phyloP scores from a whole-genome alignment of 225 moss, liverwort and hornwort species.

The Asterella californica region DNA sequence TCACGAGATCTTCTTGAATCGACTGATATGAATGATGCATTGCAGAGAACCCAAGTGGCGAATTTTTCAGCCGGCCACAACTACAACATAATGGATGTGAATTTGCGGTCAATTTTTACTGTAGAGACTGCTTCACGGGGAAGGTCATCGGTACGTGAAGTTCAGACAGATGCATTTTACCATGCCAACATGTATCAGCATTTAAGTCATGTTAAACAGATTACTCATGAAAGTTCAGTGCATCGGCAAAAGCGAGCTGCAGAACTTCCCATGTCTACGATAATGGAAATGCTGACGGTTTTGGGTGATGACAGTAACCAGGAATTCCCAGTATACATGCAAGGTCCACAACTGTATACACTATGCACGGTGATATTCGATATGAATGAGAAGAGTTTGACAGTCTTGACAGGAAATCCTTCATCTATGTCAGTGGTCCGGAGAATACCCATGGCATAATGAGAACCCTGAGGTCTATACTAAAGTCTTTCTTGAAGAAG shows the following conservation, averaged over 20 bases:
- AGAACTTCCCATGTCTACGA: conserved; percentile 42
- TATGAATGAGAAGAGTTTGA: conserved; percentile 43
- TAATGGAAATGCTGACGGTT: conserved; percentile 47
- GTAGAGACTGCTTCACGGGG: conserved; percentile 74
- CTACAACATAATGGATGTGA: conserved; percentile 82
- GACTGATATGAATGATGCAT: conserved; percentile 45
- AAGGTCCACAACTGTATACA: conserved; percentile 63
- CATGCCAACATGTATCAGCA: conserved; percentile 81
- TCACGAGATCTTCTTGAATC: conserved; percentile 72
- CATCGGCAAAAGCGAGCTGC: conserved; percentile 58
- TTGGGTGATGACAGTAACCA: conserved; percentile 57
- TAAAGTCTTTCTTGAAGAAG: no score
- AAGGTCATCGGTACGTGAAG: conserved; percentile 50
- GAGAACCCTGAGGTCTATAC: neutral
- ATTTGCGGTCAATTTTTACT: conserved; percentile 44
- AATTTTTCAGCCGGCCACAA: conserved; percentile 68
- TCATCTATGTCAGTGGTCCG: conserved; percentile 13
- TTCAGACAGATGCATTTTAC: conserved; percentile 54
- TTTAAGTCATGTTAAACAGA: conserved; percentile 51
- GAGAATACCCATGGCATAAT: neutral
- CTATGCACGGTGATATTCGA: conserved; percentile 58
- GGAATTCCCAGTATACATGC: conserved; percentile 45
- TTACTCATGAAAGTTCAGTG: conserved; percentile 61
- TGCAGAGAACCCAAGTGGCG: conserved; percentile 47
- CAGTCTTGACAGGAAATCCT: conserved; percentile 52